Evolutionary conservation across 129 eudicot species (phyloP), one percentile per base, ranked within the genome.

Genomic region (Sambucus nigra): DNA sequence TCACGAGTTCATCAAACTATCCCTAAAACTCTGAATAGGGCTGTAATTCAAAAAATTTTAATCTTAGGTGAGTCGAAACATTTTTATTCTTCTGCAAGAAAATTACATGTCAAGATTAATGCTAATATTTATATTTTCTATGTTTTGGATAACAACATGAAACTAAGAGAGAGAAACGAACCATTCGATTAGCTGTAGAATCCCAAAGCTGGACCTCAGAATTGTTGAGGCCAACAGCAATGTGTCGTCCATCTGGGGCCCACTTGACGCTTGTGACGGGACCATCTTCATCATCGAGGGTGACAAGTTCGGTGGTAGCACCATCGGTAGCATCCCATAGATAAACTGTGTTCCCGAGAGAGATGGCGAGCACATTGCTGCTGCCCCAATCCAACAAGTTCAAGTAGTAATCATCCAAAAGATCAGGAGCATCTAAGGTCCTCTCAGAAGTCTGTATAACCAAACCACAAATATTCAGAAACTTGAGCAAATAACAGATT

Each of bases 171-270:
- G 20, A 48, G 7, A 12, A 18, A 53, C 60, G 53, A 65, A 89
- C 97, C 93, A 67, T 59, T 70, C 73, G 61, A 38, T 85, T 81
- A 0, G 95, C 56, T 22, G 94, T 69, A 1, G 94, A 70, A 68
- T 89, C 98, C 95, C 95, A 89, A 1, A 89, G 86, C 75, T 89
- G 98, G 42, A 89, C 88, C 14, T 78, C 86, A 10, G 97, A 76
- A 45, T 74, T 78, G 77, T 78, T 84, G 39, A 84, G 47, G 16
- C 98, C 95, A 29, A 85, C 69, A 9, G 98, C 82, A 40, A 89
- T 76, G 55, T 84, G 83, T 38, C 71, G 60, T 11, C 91, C 94
- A 59, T 88, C 97, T 2, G 94, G 94, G 53, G 92, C 94, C 94
- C 92, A 88, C 66, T 80, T 84, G 35, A 88, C 87, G 47, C 97